These are phyloP conservation scores for Hygrophorus pudorinus DNA, from an alignment of 768 basidiomycete species.

Conservation along the genomic window DNA sequence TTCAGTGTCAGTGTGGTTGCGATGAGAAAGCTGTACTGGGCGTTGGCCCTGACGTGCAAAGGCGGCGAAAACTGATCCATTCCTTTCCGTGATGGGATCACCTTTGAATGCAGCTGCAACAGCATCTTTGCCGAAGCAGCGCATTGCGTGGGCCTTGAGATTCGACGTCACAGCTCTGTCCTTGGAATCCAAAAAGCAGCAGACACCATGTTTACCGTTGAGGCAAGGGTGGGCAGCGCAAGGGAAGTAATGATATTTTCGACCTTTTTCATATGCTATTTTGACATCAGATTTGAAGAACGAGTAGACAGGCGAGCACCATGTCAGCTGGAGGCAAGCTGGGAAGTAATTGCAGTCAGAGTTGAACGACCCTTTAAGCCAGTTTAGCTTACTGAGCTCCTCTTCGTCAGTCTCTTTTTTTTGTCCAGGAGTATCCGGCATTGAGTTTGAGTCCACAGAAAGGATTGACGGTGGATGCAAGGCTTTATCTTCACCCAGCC, in stretches of 20 bases:
- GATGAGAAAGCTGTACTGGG: background rate
- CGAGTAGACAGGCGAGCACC: background rate
- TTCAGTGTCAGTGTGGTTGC: background rate
- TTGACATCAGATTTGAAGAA: constrained; percentile 1
- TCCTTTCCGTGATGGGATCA: too few relatives aligned
- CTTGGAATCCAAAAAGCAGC: background rate
- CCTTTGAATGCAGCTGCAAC: background rate
- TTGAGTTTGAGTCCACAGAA: too few relatives aligned
- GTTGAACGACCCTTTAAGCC: too few relatives aligned
- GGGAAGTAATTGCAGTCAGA: too few relatives aligned
- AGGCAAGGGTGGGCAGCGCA: background rate
- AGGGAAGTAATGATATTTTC: background rate
- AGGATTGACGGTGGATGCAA: too few relatives aligned
- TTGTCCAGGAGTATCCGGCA: too few relatives aligned
- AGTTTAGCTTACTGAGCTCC: too few relatives aligned
- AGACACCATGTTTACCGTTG: background rate
- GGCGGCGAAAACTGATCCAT: background rate
- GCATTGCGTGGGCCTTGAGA: background rate
- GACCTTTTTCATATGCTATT: background rate
- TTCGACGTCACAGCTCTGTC: background rate
- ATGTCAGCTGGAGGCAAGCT: too few relatives aligned
- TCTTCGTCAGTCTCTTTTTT: too few relatives aligned
- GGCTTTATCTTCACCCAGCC: too few relatives aligned
- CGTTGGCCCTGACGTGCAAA: constrained; percentile 1
- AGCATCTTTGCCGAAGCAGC: too few relatives aligned